phyloP scores from a whole-genome alignment of 805 yeast genomes.

The Candida ascalaphidarum region DNA sequence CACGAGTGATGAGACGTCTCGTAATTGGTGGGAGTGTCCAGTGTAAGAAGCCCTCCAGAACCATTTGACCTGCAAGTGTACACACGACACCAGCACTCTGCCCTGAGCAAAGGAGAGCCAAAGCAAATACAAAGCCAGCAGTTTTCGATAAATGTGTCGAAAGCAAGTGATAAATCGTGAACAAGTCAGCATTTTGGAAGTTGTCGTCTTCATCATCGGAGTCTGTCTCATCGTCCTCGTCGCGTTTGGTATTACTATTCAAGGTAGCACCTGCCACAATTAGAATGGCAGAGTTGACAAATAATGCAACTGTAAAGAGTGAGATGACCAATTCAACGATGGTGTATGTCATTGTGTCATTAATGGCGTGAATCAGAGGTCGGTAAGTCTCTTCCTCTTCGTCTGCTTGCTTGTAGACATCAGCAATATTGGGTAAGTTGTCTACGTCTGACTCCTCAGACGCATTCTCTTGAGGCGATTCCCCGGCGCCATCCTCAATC shows the following conservation, averaged over 20 bases:
- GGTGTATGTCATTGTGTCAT: slow-evolving; percentile 71
- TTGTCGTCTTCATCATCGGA: slow-evolving; percentile 30
- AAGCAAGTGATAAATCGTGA: slow-evolving; percentile 69
- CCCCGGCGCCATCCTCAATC: neutral
- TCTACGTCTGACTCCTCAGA: neutral
- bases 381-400: slow-evolving; percentile 38
- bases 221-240: slow-evolving; percentile 10
- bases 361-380: slow-evolving; percentile 76
- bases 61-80: slow-evolving; percentile 90
- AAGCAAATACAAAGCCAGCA: slow-evolving; percentile 84
- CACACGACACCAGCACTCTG: slow-evolving; percentile 93
- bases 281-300: slow-evolving; percentile 83
- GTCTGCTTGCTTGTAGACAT: slow-evolving; percentile 10
- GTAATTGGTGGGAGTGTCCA: slow-evolving; percentile 81
- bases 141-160: slow-evolving; percentile 66
- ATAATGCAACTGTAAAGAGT: slow-evolving; percentile 79
- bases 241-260: slow-evolving; percentile 12
- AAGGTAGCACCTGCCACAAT: slow-evolving; percentile 90
- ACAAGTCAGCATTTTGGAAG: slow-evolving; percentile 56
- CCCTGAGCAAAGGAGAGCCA: slow-evolving; percentile 86
- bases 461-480: neutral
- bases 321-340: slow-evolving; percentile 79
- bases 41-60: slow-evolving; percentile 77
- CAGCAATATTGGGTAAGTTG: slow-evolving; percentile 1
- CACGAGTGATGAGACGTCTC: slow-evolving; percentile 70